Conservation (phyloP, 352 stramenopile species). For the Phytopythium kandeliae region DNA sequence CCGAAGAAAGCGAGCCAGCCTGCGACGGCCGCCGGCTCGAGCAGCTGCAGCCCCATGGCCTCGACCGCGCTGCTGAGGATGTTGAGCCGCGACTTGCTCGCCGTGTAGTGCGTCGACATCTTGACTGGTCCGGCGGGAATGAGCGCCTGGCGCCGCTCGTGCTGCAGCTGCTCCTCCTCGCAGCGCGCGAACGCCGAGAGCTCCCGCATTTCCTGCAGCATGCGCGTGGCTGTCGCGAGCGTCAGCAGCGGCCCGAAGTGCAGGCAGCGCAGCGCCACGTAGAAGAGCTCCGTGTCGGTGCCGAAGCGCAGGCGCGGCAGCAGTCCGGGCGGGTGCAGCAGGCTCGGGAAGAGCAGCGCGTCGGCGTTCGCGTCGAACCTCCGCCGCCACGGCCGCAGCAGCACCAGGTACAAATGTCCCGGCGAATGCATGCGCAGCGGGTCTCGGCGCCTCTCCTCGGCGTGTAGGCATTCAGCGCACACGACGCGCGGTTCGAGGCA, state of each 20-base stretch:
- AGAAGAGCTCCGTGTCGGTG: conserved; percentile 33
- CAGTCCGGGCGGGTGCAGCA: conserved; percentile 26
- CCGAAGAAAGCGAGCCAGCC: conserved; percentile 34
- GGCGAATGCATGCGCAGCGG: conserved; percentile 15
- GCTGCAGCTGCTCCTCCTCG: conserved; percentile 29
- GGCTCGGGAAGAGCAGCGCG: conserved; percentile 6
- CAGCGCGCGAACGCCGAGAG: conserved; percentile 34
- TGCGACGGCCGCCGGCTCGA: conserved; percentile 24
- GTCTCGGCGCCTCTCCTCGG: conserved; percentile 21
- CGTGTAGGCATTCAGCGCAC: conserved; percentile 20
- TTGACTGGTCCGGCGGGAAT: neutral
- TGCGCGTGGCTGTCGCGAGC: conserved; percentile 21
- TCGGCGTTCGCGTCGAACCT: conserved; percentile 9
- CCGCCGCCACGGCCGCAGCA: conserved; percentile 9
- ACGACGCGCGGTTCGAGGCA: conserved; percentile 28
- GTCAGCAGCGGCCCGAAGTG: conserved; percentile 38
- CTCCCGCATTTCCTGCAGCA: conserved; percentile 35
- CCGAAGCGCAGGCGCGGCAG: conserved; percentile 30
- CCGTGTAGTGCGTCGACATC: conserved; percentile 31
- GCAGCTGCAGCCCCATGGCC: conserved; percentile 27
- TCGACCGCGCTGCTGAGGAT: conserved; percentile 17
- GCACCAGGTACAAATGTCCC: conserved; percentile 36
- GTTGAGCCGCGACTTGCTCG: conserved; percentile 30
- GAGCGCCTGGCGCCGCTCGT: conserved; percentile 11
- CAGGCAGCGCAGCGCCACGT: conserved; percentile 33